Evolutionary conservation across 352 stramenopile species (phyloP).

Genomic region (Phytophthora parvispora): DNA sequence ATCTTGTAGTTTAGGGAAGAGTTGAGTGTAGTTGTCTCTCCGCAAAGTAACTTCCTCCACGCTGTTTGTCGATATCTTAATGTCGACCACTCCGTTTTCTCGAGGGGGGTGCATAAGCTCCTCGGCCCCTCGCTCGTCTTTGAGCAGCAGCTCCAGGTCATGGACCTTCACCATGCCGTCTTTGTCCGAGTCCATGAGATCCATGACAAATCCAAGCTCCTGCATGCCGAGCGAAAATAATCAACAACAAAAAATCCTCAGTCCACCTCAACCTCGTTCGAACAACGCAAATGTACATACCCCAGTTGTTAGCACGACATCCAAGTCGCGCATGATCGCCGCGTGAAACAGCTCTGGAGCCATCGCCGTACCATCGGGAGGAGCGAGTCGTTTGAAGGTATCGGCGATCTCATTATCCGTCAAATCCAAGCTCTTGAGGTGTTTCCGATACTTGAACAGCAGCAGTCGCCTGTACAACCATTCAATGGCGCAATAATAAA

Average conservation of each 20-base stretch:
- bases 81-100: conserved; percentile 67
- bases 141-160: conserved; percentile 81
- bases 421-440: conserved; percentile 66
- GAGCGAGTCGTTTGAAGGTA: conserved; percentile 71
- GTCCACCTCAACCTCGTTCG: not conserved
- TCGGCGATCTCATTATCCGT: conserved; percentile 86
- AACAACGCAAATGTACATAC: conserved; percentile 37
- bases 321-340: conserved; percentile 73
- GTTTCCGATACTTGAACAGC: conserved; percentile 80
- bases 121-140: conserved; percentile 63
- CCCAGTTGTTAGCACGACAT: conserved; percentile 82
- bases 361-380: conserved; percentile 46
- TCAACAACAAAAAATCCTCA: not conserved
- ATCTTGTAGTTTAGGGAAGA: conserved; percentile 67
- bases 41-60: conserved; percentile 65
- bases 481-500: conserved; percentile 2
- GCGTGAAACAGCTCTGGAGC: conserved; percentile 69
- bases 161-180: conserved; percentile 73
- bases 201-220: conserved; percentile 74
- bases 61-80: conserved; percentile 71
- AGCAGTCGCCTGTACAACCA: conserved; percentile 77
- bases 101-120: conserved; percentile 60
- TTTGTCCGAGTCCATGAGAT: conserved; percentile 74
- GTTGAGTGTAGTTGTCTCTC: conserved; percentile 68
- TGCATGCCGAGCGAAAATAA: conserved; percentile 15